phyloP scores from a whole-genome alignment of 306 rosid species.

The Sicyos edulis region DNA sequence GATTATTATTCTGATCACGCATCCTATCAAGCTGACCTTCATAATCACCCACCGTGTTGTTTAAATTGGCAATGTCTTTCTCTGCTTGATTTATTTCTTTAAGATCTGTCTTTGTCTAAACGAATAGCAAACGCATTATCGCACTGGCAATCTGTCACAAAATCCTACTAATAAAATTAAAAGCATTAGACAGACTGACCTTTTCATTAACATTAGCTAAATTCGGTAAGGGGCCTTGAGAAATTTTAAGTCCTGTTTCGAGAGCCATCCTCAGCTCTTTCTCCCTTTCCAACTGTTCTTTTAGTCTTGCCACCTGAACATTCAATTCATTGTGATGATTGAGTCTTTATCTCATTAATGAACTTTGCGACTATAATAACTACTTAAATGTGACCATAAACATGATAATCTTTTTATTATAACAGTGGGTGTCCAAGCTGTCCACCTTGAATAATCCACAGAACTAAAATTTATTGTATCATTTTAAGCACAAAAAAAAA shows the following conservation, averaged over 20 bases:
- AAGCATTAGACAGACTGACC: slow-evolving; percentile 29
- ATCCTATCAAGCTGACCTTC: slow-evolving; percentile 51
- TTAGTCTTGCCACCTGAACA: slow-evolving; percentile 62
- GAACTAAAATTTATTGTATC: background rate
- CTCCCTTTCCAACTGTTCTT: slow-evolving; percentile 61
- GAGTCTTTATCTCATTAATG: background rate
- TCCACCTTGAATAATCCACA: slow-evolving; percentile 1
- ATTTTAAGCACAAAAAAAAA: background rate
- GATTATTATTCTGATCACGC: slow-evolving; percentile 29
- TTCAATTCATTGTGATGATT: background rate
- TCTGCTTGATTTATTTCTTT: slow-evolving; percentile 57
- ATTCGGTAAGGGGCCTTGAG: slow-evolving; percentile 31
- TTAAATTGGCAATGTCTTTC: slow-evolving; percentile 50
- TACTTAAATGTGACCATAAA: background rate
- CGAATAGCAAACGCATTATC: slow-evolving; percentile 19
- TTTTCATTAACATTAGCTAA: slow-evolving; percentile 43
- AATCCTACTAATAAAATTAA: background rate
- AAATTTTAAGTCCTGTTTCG: slow-evolving; percentile 49
- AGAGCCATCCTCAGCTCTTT: slow-evolving; percentile 52
- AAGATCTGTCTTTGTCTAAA: slow-evolving; percentile 59
- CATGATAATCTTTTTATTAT: background rate
- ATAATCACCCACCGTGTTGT: slow-evolving; percentile 45
- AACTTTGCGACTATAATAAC: background rate
- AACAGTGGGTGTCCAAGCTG: background rate
- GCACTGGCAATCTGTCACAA: slow-evolving; percentile 25